Conservation (phyloP, 192 early-diverging fungal genomes). For the Powellomyces hirtus region DNA sequence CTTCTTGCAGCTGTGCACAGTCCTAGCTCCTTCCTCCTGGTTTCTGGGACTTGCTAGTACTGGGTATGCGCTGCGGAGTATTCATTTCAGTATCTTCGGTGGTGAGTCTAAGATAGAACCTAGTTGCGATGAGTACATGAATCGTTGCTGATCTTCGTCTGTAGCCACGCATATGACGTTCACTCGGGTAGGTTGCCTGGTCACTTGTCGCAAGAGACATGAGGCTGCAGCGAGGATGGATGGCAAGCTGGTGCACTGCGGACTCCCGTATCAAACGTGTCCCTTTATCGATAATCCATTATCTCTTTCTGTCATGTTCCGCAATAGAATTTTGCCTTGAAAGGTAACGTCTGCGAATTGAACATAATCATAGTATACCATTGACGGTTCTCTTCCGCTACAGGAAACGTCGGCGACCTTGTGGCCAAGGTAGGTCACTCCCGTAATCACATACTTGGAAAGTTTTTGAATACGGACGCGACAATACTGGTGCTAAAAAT, state of each 20-base stretch:
- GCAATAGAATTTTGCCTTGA: slow-evolving; percentile 52
- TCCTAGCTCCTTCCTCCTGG: slow-evolving; percentile 40
- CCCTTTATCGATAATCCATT: no score
- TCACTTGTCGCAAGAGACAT: no score
- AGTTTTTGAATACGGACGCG: no score
- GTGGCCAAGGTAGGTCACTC: slow-evolving; percentile 73
- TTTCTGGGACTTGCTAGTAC: slow-evolving; percentile 60
- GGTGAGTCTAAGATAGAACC: neutral
- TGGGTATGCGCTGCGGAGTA: slow-evolving; percentile 57
- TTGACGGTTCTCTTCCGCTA: no score
- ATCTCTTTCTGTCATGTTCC: no score
- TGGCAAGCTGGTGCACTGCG: no score
- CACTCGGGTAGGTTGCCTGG: no score
- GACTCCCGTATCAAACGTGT: no score
- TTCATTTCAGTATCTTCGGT: slow-evolving; percentile 65
- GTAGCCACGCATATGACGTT: slow-evolving; percentile 69
- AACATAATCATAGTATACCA: no score
- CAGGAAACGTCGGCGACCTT: slow-evolving; percentile 73
- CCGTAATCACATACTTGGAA: no score
- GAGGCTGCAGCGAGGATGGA: no score
- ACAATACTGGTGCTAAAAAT: neutral
- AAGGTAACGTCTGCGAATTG: slow-evolving; percentile 73
- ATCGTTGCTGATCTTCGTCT: neutral
- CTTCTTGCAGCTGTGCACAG: slow-evolving; percentile 57
- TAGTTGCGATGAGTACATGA: neutral